Conservation (phyloP, 2,329 filamentous ascomycete genomes). For the Mollisiaceae sp. region DNA sequence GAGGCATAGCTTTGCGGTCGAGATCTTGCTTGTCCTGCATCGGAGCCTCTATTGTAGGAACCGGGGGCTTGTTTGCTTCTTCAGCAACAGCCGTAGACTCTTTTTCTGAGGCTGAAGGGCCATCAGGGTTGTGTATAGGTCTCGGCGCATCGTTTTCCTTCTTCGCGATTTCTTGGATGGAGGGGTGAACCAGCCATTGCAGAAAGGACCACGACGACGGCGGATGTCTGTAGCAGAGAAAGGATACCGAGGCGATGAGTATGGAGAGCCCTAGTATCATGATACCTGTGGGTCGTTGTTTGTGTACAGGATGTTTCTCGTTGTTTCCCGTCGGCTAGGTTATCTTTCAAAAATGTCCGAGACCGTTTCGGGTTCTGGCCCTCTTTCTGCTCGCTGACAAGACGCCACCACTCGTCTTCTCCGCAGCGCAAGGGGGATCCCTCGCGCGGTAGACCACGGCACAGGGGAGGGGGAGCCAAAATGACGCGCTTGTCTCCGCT, state of each 20-base stretch:
- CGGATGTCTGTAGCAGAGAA: constrained; percentile 59
- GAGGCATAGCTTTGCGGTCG: constrained; percentile 46
- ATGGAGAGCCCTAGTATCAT: constrained; percentile 68
- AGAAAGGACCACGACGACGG: constrained; percentile 53
- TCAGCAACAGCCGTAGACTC: neutral
- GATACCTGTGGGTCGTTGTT: neutral
- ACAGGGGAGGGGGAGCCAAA: neutral
- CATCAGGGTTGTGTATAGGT: neutral
- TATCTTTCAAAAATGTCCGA: neutral
- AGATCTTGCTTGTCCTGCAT: constrained; percentile 24
- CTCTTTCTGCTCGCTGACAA: too few relatives aligned
- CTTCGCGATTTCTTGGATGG: constrained; percentile 20
- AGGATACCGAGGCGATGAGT: constrained; percentile 64
- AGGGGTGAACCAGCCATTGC: constrained; percentile 36
- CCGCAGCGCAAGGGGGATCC: neutral
- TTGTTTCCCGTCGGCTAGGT: neutral
- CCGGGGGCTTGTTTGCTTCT: neutral
- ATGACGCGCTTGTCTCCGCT: constrained; percentile 4
- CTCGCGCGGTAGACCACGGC: neutral
- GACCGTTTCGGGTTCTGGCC: neutral
- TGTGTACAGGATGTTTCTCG: neutral
- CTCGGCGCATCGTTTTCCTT: constrained; percentile 24
- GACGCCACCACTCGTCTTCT: neutral
- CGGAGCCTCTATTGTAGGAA: constrained; percentile 9
- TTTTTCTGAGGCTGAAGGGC: neutral